Evolutionary conservation across 257 asterid species (phyloP).

Genomic region (Nicotiana tabacum): DNA sequence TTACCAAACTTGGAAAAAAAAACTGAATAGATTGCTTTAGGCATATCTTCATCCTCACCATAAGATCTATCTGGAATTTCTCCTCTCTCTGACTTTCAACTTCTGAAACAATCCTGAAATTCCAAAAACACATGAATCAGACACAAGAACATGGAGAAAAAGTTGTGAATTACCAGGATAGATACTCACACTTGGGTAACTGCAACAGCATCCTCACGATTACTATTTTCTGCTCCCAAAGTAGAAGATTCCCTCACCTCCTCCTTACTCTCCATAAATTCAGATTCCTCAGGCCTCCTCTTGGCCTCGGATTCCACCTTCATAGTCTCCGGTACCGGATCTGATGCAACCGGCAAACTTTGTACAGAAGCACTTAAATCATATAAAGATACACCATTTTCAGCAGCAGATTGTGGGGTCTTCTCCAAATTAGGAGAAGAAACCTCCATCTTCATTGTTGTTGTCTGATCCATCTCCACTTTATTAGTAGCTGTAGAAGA

Average conservation of each 20-base stretch:
- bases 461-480: slow-evolving; percentile 47
- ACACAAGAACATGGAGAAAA: background rate
- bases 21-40: background rate
- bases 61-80: slow-evolving; percentile 90
- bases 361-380: slow-evolving; percentile 36
- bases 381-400: slow-evolving; percentile 26
- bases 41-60: slow-evolving; percentile 45
- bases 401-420: slow-evolving; percentile 38
- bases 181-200: slow-evolving; percentile 47
- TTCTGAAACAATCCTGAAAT: slow-evolving; percentile 36
- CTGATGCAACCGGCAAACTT: slow-evolving; percentile 16
- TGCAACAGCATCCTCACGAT: slow-evolving; percentile 33
- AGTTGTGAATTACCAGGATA: background rate
- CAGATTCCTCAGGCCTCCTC: slow-evolving; percentile 22
- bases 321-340: slow-evolving; percentile 23
- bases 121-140: slow-evolving; percentile 12
- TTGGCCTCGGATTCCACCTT: slow-evolving; percentile 40
- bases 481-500: slow-evolving; percentile 22
- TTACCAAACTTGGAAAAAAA: background rate
- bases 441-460: slow-evolving; percentile 40
- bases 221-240: slow-evolving; percentile 33
- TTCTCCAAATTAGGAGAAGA: slow-evolving; percentile 48
- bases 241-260: slow-evolving; percentile 49
- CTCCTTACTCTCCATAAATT: slow-evolving; percentile 18
- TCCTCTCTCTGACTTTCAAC: slow-evolving; percentile 49